Evolutionary conservation across 306 rosid species (phyloP).

Genomic region (Casuarina equisetifolia): DNA sequence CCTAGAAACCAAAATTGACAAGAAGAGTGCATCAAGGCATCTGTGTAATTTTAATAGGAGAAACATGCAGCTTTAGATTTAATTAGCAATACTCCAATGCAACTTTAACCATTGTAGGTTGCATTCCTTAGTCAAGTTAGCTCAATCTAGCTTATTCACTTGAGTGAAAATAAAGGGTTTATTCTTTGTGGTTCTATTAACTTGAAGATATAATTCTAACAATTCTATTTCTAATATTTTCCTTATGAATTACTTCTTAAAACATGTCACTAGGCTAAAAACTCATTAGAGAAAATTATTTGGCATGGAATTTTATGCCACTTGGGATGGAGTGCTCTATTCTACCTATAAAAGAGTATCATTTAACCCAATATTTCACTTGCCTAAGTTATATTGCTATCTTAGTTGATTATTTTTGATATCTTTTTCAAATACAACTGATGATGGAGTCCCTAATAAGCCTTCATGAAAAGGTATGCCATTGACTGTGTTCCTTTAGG

Average conservation of each 20-base stretch:
- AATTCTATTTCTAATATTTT: not conserved
- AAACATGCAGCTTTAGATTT: not conserved
- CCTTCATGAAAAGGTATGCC: constrained; percentile 20
- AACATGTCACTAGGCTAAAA: not conserved
- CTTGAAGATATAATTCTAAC: not conserved
- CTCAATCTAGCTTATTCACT: not conserved
- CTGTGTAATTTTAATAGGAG: not conserved
- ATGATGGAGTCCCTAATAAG: constrained; percentile 14
- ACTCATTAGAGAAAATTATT: not conserved
- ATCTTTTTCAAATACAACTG: constrained; percentile 19
- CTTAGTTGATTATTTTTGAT: not conserved
- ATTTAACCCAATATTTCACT: not conserved
- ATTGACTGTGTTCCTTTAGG: not conserved
- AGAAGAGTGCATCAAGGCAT: not conserved
- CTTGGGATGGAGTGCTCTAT: not conserved
- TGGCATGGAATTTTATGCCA: not conserved
- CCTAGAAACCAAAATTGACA: too few species aligned
- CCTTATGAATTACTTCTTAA: not conserved
- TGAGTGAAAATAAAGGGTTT: not conserved
- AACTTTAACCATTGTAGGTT: not conserved
- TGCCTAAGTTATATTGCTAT: not conserved
- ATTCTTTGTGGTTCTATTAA: not conserved
- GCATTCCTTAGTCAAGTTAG: not conserved
- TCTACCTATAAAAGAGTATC: not conserved
- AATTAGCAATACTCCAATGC: not conserved